Evolutionary conservation across 306 rosid genomes (phyloP).

Genomic region (Fragaria nilgerrensis): DNA sequence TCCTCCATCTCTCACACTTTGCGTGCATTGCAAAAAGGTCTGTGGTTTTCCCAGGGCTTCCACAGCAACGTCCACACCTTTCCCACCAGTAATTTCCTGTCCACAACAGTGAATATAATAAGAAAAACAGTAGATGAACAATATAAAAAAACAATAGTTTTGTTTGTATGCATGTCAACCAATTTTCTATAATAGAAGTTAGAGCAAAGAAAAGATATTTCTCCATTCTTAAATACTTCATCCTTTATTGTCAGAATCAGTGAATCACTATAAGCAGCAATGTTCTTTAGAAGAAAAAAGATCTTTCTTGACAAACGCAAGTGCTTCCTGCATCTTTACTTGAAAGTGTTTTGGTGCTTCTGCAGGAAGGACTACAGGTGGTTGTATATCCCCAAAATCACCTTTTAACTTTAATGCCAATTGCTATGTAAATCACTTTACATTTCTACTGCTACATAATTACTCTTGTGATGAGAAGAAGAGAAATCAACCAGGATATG

Average conservation of each 20-base stretch:
- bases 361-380: neutral
- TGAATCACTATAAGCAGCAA: neutral
- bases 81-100: conserved; percentile 94
- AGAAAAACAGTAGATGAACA: conserved; percentile 4
- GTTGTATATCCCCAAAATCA: neutral
- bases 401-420: neutral
- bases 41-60: conserved; percentile 92
- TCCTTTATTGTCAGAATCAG: neutral
- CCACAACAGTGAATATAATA: conserved; percentile 17
- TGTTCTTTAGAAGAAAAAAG: neutral
- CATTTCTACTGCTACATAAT: neutral
- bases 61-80: conserved; percentile 88
- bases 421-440: neutral
- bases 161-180: neutral
- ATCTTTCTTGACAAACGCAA: neutral
- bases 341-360: neutral
- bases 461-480: neutral
- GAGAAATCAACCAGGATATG: neutral
- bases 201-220: neutral
- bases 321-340: neutral
- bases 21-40: conserved; percentile 78
- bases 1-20: conserved; percentile 92
- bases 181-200: neutral
- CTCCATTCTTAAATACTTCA: neutral
- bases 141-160: neutral